These are phyloP conservation scores for Ceratobasidium sp. DNA, from an alignment of 1,284 basidiomycete species.

Conservation along the genomic window DNA sequence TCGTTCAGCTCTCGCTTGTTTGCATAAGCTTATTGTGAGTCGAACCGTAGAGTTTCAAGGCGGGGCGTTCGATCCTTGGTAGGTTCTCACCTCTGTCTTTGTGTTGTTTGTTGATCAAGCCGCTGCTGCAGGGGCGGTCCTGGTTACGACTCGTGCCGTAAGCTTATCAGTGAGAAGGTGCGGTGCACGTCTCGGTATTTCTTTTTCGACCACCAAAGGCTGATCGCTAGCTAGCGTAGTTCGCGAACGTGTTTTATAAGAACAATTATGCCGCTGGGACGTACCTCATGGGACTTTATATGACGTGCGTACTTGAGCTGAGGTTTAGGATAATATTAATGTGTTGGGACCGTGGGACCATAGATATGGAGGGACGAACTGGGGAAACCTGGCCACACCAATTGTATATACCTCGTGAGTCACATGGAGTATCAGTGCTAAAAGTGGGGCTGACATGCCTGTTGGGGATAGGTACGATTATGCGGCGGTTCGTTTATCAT, in stretches of 20 bases:
- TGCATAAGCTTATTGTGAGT: neutral
- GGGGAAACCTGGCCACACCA: constrained; percentile 59
- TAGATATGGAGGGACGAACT: constrained; percentile 61
- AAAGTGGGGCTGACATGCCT: neutral
- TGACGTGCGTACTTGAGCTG: constrained; percentile 47
- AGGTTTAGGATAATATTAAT: no score
- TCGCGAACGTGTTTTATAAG: constrained; percentile 42
- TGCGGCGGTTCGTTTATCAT: neutral
- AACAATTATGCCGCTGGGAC: constrained; percentile 59
- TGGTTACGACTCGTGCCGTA: constrained; percentile 25
- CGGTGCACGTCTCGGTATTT: neutral
- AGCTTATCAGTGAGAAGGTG: constrained; percentile 37
- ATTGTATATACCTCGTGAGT: constrained; percentile 61
- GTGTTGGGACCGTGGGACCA: neutral
- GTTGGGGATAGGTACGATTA: neutral
- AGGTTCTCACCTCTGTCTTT: neutral
- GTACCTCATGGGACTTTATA: constrained; percentile 58
- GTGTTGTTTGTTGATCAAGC: neutral
- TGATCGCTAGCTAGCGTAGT: constrained; percentile 7
- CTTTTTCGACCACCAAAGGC: constrained; percentile 31
- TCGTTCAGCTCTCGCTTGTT: neutral
- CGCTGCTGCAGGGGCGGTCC: constrained; percentile 12
- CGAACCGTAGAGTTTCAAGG: constrained; percentile 18
- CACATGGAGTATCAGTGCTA: constrained; percentile 27
- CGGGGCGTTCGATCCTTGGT: constrained; percentile 39